Evolutionary conservation across 768 basidiomycete species (phyloP).

Genomic region (Leccinum arenicola): DNA sequence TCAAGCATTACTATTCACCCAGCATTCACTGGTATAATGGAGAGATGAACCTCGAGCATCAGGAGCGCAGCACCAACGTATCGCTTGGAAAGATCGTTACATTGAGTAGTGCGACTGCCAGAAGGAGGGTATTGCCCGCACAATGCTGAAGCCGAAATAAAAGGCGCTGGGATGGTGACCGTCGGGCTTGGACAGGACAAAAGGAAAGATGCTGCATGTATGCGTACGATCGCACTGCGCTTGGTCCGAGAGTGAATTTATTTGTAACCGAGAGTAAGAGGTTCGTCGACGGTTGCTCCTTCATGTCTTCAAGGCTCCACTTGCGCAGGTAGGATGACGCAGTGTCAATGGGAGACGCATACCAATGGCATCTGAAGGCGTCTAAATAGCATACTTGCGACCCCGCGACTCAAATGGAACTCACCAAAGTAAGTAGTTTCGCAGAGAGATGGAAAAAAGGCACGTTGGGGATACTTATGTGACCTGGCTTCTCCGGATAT

Average conservation of each 20-base stretch:
- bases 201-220: neutral
- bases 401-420: constrained; percentile 13
- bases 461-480: neutral
- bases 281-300: neutral
- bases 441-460: neutral
- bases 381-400: constrained; percentile 2
- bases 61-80: neutral
- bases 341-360: constrained; percentile 3
- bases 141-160: neutral
- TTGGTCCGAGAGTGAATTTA: neutral
- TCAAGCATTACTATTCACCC: neutral
- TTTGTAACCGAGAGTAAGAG: neutral
- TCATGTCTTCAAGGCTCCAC: neutral
- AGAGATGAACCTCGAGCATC: neutral
- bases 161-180: neutral
- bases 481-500: neutral
- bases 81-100: neutral
- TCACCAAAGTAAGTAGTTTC: neutral
- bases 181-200: neutral
- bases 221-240: neutral
- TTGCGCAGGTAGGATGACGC: neutral
- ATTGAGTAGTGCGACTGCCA: neutral
- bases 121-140: neutral
- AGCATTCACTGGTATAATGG: neutral
- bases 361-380: constrained; percentile 7